A percentile compares a stretch with the other conserved stretches of the same genome.
These are phyloP conservation scores for Salix dunnii DNA, from an alignment of 345 rosid species.

Conservation along the genomic window DNA sequence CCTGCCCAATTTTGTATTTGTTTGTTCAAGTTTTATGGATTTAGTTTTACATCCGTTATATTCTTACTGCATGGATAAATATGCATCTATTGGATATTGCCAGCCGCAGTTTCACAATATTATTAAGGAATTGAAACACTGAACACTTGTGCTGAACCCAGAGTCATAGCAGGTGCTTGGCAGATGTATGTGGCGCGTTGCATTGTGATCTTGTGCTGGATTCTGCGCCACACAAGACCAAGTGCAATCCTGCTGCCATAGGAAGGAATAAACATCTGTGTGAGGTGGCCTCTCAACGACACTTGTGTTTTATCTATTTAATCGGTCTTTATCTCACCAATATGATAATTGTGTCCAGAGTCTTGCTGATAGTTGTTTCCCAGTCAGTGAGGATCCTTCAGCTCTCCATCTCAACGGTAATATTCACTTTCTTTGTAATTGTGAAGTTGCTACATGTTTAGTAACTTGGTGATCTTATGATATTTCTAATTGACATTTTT, in stretches of 20 bases:
- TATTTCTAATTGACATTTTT: background rate
- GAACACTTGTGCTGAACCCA: constrained; percentile 16
- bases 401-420: constrained; percentile 29
- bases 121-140: constrained; percentile 14
- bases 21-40: background rate
- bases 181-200: constrained; percentile 31
- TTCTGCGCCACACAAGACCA: constrained; percentile 21
- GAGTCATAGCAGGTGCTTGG: constrained; percentile 29
- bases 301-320: background rate
- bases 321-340: background rate
- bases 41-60: background rate
- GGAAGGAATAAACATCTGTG: constrained; percentile 30
- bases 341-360: constrained; percentile 25
- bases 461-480: background rate
- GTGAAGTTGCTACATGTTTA: background rate
- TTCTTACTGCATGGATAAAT: background rate
- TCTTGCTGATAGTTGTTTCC: constrained; percentile 28
- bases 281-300: constrained; percentile 22
- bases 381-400: constrained; percentile 27
- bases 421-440: background rate
- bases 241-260: constrained; percentile 32
- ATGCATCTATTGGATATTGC: background rate
- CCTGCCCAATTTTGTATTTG: background rate
- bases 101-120: background rate
- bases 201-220: constrained; percentile 29